A percentile compares a stretch with the other conserved stretches of the same genome.
These are phyloP conservation scores for Ogataea pignaliae DNA, from an alignment of 805 yeast genomes.

Conservation along the genomic window DNA sequence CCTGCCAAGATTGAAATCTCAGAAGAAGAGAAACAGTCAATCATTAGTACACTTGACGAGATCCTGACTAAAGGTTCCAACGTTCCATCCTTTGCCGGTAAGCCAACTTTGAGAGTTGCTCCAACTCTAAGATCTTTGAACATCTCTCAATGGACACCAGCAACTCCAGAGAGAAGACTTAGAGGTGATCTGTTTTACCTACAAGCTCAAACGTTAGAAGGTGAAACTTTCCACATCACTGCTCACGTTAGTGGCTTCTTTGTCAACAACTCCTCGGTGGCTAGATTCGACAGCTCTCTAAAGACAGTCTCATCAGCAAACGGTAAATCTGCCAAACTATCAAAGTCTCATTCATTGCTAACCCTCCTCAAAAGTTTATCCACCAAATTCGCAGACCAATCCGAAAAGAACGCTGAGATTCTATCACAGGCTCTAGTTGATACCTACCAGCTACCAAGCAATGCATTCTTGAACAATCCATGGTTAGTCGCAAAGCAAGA, in stretches of 20 bases:
- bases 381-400: conserved; percentile 51
- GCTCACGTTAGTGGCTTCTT: conserved; percentile 76
- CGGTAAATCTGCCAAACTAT: conserved; percentile 27
- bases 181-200: conserved; percentile 82
- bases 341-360: conserved; percentile 47
- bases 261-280: conserved; percentile 63
- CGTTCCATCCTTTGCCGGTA: conserved; percentile 25
- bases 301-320: conserved; percentile 26
- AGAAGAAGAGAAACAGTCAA: conserved; percentile 30
- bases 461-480: conserved; percentile 60
- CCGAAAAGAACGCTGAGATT: conserved; percentile 46
- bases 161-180: conserved; percentile 53
- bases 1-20: conserved; percentile 19
- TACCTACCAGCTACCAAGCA: conserved; percentile 57
- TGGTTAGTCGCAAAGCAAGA: conserved; percentile 55
- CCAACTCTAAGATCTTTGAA: conserved; percentile 53
- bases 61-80: conserved; percentile 8
- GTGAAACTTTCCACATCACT: conserved; percentile 73
- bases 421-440: conserved; percentile 45
- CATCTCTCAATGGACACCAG: conserved; percentile 84
- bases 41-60: conserved; percentile 17
- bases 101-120: conserved; percentile 29
- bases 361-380: conserved; percentile 63
- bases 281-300: conserved; percentile 65
- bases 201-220: conserved; percentile 72